These are phyloP conservation scores for Dichotomopilus funicola DNA, from an alignment of 2,329 filamentous ascomycete species.

Conservation along the genomic window DNA sequence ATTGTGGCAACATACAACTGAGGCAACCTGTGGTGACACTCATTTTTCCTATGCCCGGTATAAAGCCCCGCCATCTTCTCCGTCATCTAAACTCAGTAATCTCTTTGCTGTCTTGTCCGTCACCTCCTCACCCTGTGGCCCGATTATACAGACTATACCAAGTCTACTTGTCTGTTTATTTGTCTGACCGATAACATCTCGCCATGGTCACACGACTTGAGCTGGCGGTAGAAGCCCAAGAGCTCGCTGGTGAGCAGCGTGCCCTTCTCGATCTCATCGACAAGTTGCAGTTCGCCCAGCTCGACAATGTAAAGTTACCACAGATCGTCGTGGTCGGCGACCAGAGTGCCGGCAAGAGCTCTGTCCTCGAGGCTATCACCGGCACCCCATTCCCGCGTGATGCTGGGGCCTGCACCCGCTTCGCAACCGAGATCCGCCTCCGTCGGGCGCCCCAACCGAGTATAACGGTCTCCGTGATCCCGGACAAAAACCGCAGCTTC, in stretches of 20 bases:
- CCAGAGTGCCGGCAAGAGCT: constrained; percentile 59
- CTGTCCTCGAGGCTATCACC: constrained; percentile 57
- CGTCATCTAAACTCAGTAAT: not conserved
- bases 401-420: constrained; percentile 55
- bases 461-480: constrained; percentile 49
- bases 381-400: constrained; percentile 55
- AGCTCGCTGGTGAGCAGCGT: constrained; percentile 48
- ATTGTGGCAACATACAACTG: constrained; percentile 1
- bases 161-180: not conserved
- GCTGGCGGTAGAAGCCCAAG: constrained; percentile 42
- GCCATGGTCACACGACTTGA: constrained; percentile 36
- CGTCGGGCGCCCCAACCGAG: constrained; percentile 39
- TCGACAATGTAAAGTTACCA: constrained; percentile 29
- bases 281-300: constrained; percentile 32
- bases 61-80: too few relatives aligned
- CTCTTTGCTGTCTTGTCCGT: not conserved
- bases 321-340: constrained; percentile 60
- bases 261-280: constrained; percentile 50
- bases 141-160: too few relatives aligned
- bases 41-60: too few relatives aligned
- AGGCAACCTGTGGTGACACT: not conserved
- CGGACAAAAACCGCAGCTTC: constrained; percentile 42
- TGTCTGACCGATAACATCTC: not conserved
- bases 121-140: not conserved
- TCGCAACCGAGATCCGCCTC: constrained; percentile 54